phyloP scores from a whole-genome alignment of 75 land plant species.

The Adiantum capillusveneris region DNA sequence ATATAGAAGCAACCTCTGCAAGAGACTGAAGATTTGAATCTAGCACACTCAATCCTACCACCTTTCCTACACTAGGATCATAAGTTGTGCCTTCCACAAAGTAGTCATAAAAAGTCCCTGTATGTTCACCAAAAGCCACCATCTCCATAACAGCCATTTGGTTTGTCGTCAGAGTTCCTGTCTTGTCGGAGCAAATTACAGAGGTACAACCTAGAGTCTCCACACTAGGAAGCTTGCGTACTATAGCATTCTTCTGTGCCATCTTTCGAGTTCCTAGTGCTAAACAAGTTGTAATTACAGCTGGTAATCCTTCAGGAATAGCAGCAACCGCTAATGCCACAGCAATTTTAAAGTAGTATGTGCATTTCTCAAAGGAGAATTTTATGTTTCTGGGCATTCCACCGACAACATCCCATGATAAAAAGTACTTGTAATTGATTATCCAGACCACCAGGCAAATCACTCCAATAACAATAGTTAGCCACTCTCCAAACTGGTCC shows the following conservation, averaged over 20 bases:
- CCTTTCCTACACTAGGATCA: conserved; percentile 51
- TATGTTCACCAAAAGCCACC: conserved; percentile 35
- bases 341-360: conserved; percentile 74
- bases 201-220: conserved; percentile 76
- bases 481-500: conserved; percentile 64
- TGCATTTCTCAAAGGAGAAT: conserved; percentile 75
- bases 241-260: conserved; percentile 79
- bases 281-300: conserved; percentile 75
- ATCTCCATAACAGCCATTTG: conserved; percentile 60
- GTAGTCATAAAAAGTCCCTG: conserved; percentile 26
- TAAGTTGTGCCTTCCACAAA: conserved; percentile 64
- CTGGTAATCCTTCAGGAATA: conserved; percentile 74
- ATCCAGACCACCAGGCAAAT: conserved; percentile 65
- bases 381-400: conserved; percentile 56
- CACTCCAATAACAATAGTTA: conserved; percentile 57
- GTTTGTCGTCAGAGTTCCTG: conserved; percentile 71
- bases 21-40: conserved; percentile 51
- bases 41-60: conserved; percentile 27
- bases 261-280: conserved; percentile 70
- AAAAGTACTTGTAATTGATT: conserved; percentile 66
- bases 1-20: conserved; percentile 52
- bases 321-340: too few relatives aligned
- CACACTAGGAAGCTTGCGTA: conserved; percentile 63
- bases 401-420: conserved; percentile 52
- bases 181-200: conserved; percentile 74